Conservation (phyloP, 176 grass and related monocot species). For the Oryza australiensis region DNA sequence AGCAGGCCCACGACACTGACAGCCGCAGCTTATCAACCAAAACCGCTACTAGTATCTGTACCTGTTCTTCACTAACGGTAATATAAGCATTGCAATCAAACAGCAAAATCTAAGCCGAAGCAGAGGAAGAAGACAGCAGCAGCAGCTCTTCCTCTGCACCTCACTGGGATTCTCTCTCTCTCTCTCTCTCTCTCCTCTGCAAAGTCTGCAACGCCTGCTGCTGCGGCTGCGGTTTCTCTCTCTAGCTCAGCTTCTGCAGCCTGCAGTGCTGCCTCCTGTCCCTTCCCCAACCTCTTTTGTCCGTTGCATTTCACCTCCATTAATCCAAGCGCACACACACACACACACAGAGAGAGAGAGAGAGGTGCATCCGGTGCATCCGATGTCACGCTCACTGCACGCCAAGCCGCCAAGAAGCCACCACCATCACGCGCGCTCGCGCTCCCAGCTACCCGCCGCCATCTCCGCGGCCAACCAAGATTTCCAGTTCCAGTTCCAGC, state of each 20-base stretch:
- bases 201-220: slow-evolving; percentile 25
- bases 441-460: slow-evolving; percentile 28
- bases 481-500: slow-evolving; percentile 37
- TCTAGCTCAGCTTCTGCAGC: neutral
- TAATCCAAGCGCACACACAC: slow-evolving; percentile 24
- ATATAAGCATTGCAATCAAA: slow-evolving; percentile 9
- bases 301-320: slow-evolving; percentile 36
- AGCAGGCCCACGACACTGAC: neutral
- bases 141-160: neutral
- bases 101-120: slow-evolving; percentile 18
- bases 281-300: slow-evolving; percentile 50
- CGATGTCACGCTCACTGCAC: slow-evolving; percentile 38
- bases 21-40: neutral
- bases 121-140: neutral
- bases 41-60: neutral
- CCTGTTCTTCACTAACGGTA: slow-evolving; percentile 33
- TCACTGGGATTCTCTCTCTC: neutral
- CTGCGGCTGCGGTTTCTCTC: neutral
- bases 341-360: too few species aligned
- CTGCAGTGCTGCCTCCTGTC: neutral
- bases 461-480: slow-evolving; percentile 13
- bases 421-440: slow-evolving; percentile 17
- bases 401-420: slow-evolving; percentile 24
- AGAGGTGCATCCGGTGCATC: slow-evolving; percentile 31
- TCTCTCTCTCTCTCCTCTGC: neutral